Base-by-base conservation (phyloP, 495 filamentous ascomycete species). In the Trichoderma asperelloides region DNA sequence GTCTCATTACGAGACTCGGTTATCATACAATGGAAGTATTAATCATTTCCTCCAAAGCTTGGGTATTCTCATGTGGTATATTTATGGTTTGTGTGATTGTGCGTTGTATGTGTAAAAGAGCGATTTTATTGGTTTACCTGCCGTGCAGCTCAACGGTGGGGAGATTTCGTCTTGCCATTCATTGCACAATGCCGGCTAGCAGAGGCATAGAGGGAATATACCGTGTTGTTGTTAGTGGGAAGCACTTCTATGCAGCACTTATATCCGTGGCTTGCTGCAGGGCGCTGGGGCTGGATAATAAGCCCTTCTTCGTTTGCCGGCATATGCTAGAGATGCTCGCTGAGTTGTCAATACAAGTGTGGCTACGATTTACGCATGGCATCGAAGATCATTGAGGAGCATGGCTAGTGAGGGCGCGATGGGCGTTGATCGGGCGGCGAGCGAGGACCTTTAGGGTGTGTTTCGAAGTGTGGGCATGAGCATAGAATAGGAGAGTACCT, bases 11-110 rank as follows among this genome's bases (percentile, higher is more conserved):
- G 55, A 25, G 55, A 60, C 55, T 60, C 25, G 13, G 0, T n/a
- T 60, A 60, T 18, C 43, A 27, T 60, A 60, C 5, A 60, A 60
- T 60, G 55, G 55, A 60, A 60, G 55, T 60, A 60, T 28, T 5
- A 12, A 60, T 12, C 55, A 60, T 30, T 60, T 30, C 13, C 23
- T 27, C 49, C 49, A 23, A 23, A 33, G 5, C 23, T 30, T 30
- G 21, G 4, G 9, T n/a, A 7, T 23, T 3, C 47, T 51, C 47
- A 5, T 1, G 18, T 51, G 18, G 8, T n/a, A 21, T n/a, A 18
- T 51, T 51, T 18, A 5, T 51, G 1, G 47, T n/a, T 18, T n/a
- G 7, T 25, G 41, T 40, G 4, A 15, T 45, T 45, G 41, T 45
- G 12, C 4, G 41, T 45, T 12, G 12, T 45, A 45, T 12, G 11